These are phyloP conservation scores for Teunomyces cretensis DNA, from an alignment of 805 yeast species.

Conservation along the genomic window DNA sequence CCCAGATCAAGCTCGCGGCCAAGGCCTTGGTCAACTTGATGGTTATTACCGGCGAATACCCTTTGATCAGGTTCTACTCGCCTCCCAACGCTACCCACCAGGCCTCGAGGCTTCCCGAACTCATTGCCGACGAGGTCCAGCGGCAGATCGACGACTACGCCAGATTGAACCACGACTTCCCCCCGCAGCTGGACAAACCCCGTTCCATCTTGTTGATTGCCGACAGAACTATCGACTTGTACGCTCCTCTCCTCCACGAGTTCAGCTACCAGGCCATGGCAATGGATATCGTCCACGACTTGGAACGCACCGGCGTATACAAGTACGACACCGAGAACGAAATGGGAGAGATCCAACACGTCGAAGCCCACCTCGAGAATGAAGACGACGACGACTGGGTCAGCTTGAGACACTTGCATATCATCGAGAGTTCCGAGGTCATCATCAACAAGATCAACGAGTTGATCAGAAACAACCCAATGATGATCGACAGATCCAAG, in stretches of 20 bases:
- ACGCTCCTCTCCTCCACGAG: slow-evolving; percentile 84
- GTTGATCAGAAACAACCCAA: slow-evolving; percentile 69
- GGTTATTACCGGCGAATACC: slow-evolving; percentile 82
- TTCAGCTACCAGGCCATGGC: slow-evolving; percentile 92
- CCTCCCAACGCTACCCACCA: slow-evolving; percentile 49
- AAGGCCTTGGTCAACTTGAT: slow-evolving; percentile 68
- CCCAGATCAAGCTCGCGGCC: slow-evolving; percentile 60
- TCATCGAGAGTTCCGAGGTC: slow-evolving; percentile 67
- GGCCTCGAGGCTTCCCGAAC: slow-evolving; percentile 60
- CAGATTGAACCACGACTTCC: slow-evolving; percentile 61
- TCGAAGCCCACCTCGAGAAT: slow-evolving; percentile 45
- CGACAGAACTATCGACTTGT: slow-evolving; percentile 81
- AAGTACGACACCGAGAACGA: slow-evolving; percentile 58
- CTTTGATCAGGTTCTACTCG: slow-evolving; percentile 73
- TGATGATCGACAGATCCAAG: slow-evolving; percentile 65
- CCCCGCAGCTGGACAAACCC: slow-evolving; percentile 53
- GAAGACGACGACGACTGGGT: slow-evolving; percentile 75
- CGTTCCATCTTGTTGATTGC: slow-evolving; percentile 72
- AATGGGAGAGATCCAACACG: slow-evolving; percentile 32
- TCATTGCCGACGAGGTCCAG: slow-evolving; percentile 75
- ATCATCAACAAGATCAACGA: slow-evolving; percentile 60
- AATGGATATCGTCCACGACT: slow-evolving; percentile 59
- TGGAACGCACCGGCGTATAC: slow-evolving; percentile 45
- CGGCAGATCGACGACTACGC: slow-evolving; percentile 71
- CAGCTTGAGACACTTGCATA: slow-evolving; percentile 68